Evolutionary conservation across 495 filamentous ascomycete genomes (phyloP), one percentile per base, ranked within the genome.

Genomic region (Baudoinia panamericana): DNA sequence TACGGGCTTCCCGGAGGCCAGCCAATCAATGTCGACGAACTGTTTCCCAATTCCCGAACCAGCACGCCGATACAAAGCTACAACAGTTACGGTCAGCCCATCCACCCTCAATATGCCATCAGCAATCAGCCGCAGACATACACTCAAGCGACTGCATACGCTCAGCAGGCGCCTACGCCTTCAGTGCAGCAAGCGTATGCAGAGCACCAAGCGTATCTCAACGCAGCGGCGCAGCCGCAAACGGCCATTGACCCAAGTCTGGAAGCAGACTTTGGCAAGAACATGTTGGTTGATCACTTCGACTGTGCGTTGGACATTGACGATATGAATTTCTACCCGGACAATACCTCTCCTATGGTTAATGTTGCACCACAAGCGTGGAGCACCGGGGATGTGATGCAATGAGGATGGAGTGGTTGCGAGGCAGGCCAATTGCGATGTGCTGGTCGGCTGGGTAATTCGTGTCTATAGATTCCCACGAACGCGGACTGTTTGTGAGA

Each of bases 1-100:
- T 52, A 52, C 29, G 48, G 48, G 5, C 29, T 52, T 9, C 48
- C 48, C 16, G 43, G 48, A 21, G 39, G 39, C 18, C 41, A 50
- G 35, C 41, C 35, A 8, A 40, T 45, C 16, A 28, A 22, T 2
- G 18, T 34, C 2, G 44, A 52, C 4, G 48, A 52, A 4, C 17
- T 46, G 28, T 52, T 52, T 33, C 30, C 24, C 4, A 31, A 9
- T 8, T 42, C 35, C 11, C 30, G 48, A 7, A 43, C 32, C 22
- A 23, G 26, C 20, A 52, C 48, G n/a, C 48, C 38, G 8, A 22
- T 16, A 9, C 31, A 39, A 34, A 27, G 36, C 12, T 36, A 39
- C 39, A 52, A 52, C 27, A 9, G 18, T 16, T 52, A 52, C 39
- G 43, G 43, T 7, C 48, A 52, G 43, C 39, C 38, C 3, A 20